Base-by-base conservation (phyloP, 1,284 basidiomycete genomes). In the Meira nashicola region DNA sequence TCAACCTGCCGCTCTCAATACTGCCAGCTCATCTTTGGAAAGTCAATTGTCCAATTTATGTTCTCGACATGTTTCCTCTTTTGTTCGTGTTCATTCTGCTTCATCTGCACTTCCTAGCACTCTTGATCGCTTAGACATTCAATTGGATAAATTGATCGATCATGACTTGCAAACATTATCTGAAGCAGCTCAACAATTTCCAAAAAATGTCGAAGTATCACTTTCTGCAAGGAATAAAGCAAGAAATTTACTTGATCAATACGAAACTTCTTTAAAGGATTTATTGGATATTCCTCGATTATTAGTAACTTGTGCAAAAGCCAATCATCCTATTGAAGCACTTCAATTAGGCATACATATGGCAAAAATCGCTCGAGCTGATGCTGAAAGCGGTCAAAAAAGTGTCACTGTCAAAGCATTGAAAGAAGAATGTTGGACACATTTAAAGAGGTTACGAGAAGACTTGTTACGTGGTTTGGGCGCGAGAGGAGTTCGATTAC, bases 41-140 rank as follows among this genome's bases (percentile, higher is more conserved):
- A 52, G 40, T 44, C 56, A 58, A 33, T 48, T 58, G n/a, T 55
- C 56, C 10, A n/a, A 47, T 6, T 49, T 58, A 2, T 58, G 56
- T 41, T 15, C 52, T 23, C 23, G 47, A 15, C 56, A 58, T n/a
- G 56, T 58, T 14, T 17, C 28, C 23, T 39, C 56, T 14, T 43
- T 58, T 25, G 52, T 55, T 23, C 54, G 51, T 19, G 48, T 58
- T 7, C 56, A 50, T 43, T 14, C 52, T 3, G 52, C 56, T 4
- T 38, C 52, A 15, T 19, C 41, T 33, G 15, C 54, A 1, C 44
- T 59, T 9, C 58, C 50, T 39, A 14, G 11, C 21, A 39, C 17
- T 2, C 28, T 59, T 17, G 53, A 55, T 14, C 14, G 23, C 4
- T 48, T 58, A 41, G 39, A 57, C 11, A 23, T 12, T 21, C n/a